A percentile compares a stretch with the other conserved stretches of the same genome.
phyloP scores from a whole-genome alignment of 2,329 filamentous ascomycete species.

The Cladosporium phlei region DNA sequence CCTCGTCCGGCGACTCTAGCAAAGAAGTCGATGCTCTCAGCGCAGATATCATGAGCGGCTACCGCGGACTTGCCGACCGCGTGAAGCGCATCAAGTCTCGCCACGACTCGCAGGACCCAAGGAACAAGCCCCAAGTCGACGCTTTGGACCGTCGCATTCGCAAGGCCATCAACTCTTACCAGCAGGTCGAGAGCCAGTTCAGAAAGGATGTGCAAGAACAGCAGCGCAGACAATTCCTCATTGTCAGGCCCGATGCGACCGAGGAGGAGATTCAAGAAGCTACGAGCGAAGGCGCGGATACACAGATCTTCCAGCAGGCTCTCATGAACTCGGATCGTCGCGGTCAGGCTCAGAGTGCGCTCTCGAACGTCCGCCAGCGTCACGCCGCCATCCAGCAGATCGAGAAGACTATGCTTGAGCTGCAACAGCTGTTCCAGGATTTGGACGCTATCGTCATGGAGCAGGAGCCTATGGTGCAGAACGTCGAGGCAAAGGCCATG shows the following conservation, averaged over 20 bases:
- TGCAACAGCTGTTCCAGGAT: constrained; percentile 83
- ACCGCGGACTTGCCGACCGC: constrained; percentile 72
- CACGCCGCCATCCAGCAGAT: constrained; percentile 89
- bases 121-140: constrained; percentile 75
- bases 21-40: constrained; percentile 66
- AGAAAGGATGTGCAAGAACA: constrained; percentile 75
- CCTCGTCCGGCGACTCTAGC: constrained; percentile 60
- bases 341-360: constrained; percentile 73
- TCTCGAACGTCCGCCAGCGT: constrained; percentile 74
- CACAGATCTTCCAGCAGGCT: constrained; percentile 83
- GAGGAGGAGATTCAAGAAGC: constrained; percentile 73
- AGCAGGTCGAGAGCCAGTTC: constrained; percentile 74
- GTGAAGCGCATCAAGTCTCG: constrained; percentile 79
- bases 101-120: constrained; percentile 64
- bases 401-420: constrained; percentile 80
- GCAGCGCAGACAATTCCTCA: constrained; percentile 83
- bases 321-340: constrained; percentile 75
- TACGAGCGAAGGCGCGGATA: constrained; percentile 65
- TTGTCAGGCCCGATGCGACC: constrained; percentile 65
- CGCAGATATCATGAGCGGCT: constrained; percentile 75
- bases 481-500: constrained; percentile 83
- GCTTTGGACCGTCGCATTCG: constrained; percentile 76
- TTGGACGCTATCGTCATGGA: constrained; percentile 80
- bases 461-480: constrained; percentile 73
- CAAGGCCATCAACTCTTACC: constrained; percentile 74